Conservation (phyloP, 164 flowering plant species). For the Liquidambar formosana region DNA sequence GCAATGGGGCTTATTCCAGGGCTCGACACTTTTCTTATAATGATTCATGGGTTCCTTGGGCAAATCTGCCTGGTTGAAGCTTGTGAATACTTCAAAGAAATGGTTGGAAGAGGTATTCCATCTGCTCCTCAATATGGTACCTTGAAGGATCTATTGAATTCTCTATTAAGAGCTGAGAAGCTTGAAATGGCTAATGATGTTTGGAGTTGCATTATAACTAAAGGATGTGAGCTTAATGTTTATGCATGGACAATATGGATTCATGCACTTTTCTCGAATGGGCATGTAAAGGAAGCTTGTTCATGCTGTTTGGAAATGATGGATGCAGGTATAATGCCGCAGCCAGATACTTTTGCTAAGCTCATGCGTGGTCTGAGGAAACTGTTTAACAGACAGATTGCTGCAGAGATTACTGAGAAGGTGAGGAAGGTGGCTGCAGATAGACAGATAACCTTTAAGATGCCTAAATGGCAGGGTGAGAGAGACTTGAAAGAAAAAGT, state of each 20-base stretch:
- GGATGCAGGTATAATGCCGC: conserved; percentile 87
- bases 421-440: conserved; percentile 92
- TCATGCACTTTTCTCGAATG: conserved; percentile 75
- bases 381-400: conserved; percentile 73
- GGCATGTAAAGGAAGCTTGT: conserved; percentile 92
- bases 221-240: conserved; percentile 81
- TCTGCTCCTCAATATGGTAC: conserved; percentile 80
- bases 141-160: conserved; percentile 70
- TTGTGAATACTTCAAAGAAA: conserved; percentile 81
- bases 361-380: conserved; percentile 82
- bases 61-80: conserved; percentile 73
- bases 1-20: conserved; percentile 61
- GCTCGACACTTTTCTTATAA: conserved; percentile 61
- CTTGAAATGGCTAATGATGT: conserved; percentile 81
- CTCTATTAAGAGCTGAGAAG: conserved; percentile 69
- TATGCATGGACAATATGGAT: conserved; percentile 95
- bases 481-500: conserved; percentile 71
- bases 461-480: conserved; percentile 85
- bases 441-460: conserved; percentile 76
- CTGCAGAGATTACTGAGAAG: conserved; percentile 85
- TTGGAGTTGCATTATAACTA: conserved; percentile 62
- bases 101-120: conserved; percentile 75
- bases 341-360: conserved; percentile 91
- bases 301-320: conserved; percentile 86
- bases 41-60: conserved; percentile 71